Evolutionary conservation across 169 alveolate genomes (phyloP).

Genomic region (Plasmodium sp.): DNA sequence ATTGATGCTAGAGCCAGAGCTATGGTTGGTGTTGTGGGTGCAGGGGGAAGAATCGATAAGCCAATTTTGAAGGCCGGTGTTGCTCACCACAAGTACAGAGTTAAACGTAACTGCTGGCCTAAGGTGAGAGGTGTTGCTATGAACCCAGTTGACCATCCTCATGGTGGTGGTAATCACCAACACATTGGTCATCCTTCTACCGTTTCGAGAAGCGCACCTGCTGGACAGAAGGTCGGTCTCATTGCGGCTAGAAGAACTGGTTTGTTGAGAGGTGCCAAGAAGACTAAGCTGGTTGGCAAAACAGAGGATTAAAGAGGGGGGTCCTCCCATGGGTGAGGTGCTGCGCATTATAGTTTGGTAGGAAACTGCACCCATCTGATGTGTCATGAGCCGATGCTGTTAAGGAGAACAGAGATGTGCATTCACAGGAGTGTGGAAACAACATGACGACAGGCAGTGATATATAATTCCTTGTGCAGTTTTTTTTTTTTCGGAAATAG

Average conservation of each 20-base stretch:
- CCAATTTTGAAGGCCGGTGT: slow-evolving; percentile 99
- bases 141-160: slow-evolving; percentile 99
- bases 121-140: slow-evolving; percentile 99
- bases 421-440: not conserved
- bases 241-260: slow-evolving; percentile 99
- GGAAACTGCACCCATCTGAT: no score
- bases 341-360: not conserved
- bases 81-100: slow-evolving; percentile 97
- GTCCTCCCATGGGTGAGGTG: not conserved
- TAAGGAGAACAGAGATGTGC: not conserved
- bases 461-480: not conserved
- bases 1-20: slow-evolving; percentile 95
- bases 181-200: slow-evolving; percentile 99
- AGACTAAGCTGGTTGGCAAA: slow-evolving; percentile 83
- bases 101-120: slow-evolving; percentile 99
- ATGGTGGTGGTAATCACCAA: slow-evolving; percentile 99
- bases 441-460: not conserved
- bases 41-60: slow-evolving; percentile 99
- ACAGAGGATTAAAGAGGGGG: slow-evolving; percentile 26
- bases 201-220: slow-evolving; percentile 97
- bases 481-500: not conserved
- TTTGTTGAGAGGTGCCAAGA: slow-evolving; percentile 97
- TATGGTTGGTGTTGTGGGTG: slow-evolving; percentile 98
- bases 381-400: not conserved
- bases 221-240: slow-evolving; percentile 99